A percentile compares a stretch with the other conserved stretches of the same genome.
phyloP scores from a whole-genome alignment of 78 protist species.

The Dictyostelium brefeldianum region DNA sequence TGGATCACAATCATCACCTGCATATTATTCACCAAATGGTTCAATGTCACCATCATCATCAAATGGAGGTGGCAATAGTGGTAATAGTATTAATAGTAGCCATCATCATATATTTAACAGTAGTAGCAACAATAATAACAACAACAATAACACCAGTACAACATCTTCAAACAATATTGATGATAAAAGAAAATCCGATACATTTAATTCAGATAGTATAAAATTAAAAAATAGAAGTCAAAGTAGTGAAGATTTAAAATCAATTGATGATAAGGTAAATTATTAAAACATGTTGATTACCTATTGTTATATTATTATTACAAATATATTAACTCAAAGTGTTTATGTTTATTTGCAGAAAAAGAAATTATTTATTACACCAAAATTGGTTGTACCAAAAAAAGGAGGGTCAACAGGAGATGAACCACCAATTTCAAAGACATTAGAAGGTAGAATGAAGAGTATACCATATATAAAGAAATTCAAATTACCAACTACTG shows the following conservation, averaged over 20 bases:
- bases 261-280: conserved; percentile 29
- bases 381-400: conserved; percentile 51
- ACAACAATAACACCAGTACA: neutral
- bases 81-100: too few relatives aligned
- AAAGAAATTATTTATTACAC: conserved; percentile 70
- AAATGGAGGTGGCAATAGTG: too few relatives aligned
- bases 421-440: conserved; percentile 62
- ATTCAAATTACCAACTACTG: conserved; percentile 59
- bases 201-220: neutral
- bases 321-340: too few relatives aligned
- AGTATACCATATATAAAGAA: conserved; percentile 68
- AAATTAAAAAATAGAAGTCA: conserved; percentile 24
- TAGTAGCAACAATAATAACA: neutral
- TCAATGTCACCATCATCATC: neutral
- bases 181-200: neutral
- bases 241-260: conserved; percentile 27
- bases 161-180: neutral
- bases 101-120: neutral
- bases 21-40: neutral
- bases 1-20: neutral
- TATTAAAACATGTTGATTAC: too few relatives aligned
- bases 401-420: conserved; percentile 4
- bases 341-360: neutral
- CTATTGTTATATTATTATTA: neutral
- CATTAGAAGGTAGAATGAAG: conserved; percentile 57